These are phyloP conservation scores for Byssochlamys sp. DNA, from an alignment of 2,329 filamentous ascomycete genomes.

Conservation along the genomic window DNA sequence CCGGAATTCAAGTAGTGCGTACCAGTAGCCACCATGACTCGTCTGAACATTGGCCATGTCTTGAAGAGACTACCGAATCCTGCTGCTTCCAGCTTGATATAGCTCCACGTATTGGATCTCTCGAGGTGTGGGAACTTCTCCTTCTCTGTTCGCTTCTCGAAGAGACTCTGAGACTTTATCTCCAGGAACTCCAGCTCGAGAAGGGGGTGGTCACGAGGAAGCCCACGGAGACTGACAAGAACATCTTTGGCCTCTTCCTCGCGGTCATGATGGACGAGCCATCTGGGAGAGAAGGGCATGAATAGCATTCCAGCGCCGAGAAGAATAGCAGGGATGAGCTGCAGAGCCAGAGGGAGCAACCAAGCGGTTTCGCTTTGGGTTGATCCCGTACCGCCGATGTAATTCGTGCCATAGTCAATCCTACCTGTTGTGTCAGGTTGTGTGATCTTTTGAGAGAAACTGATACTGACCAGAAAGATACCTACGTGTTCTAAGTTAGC, in stretches of 20 bases:
- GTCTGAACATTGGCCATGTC: constrained; percentile 39
- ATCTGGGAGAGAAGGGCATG: constrained; percentile 70
- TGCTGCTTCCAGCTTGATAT: constrained; percentile 55
- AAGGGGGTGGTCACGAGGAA: constrained; percentile 55
- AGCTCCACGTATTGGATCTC: constrained; percentile 52
- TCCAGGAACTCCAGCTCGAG: constrained; percentile 71
- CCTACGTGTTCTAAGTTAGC: constrained; percentile 3
- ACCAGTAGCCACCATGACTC: constrained; percentile 39
- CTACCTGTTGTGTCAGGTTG: constrained; percentile 5
- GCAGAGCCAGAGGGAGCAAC: constrained; percentile 39
- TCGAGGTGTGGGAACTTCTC: constrained; percentile 59
- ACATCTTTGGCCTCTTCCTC: constrained; percentile 58
- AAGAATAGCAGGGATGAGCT: constrained; percentile 54
- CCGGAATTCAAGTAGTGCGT: neutral
- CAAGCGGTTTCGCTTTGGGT: constrained; percentile 51
- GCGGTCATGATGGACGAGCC: constrained; percentile 61
- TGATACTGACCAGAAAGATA: constrained; percentile 21
- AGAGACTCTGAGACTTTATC: constrained; percentile 68
- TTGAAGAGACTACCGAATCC: constrained; percentile 21
- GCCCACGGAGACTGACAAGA: constrained; percentile 54
- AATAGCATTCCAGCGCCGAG: constrained; percentile 66
- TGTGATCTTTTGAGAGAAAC: constrained; percentile 1
- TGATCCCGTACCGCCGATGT: constrained; percentile 50
- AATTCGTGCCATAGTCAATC: constrained; percentile 42
- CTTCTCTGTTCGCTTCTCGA: constrained; percentile 62